These are phyloP conservation scores for Phanerodontia chrysosporium DNA, from an alignment of 768 basidiomycete species.

Conservation along the genomic window DNA sequence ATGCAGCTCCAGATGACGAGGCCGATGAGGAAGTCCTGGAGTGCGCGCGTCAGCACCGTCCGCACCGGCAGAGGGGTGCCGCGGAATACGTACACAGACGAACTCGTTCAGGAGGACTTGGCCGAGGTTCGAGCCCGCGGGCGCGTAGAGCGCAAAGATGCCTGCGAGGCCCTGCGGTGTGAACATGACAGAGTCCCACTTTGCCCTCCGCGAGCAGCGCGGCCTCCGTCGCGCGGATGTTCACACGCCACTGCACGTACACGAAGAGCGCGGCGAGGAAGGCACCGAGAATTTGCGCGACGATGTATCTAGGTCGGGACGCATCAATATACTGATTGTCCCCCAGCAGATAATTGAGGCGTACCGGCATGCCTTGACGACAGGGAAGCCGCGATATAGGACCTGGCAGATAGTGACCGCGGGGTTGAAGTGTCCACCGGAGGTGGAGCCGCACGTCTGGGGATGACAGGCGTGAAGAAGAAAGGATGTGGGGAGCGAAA, in stretches of 20 bases:
- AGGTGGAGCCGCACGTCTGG: conserved; percentile 28
- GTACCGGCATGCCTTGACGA: conserved; percentile 46
- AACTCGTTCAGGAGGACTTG: conserved; percentile 54
- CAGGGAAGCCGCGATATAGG: conserved; percentile 53
- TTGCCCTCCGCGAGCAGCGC: conserved; percentile 18
- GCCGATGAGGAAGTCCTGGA: conserved; percentile 39
- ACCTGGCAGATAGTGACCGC: conserved; percentile 50
- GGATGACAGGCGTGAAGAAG: not conserved
- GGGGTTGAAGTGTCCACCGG: conserved; percentile 46
- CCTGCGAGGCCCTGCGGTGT: conserved; percentile 34
- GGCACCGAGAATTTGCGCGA: conserved; percentile 61
- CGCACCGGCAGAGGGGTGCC: not conserved
- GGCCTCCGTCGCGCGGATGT: conserved; percentile 35
- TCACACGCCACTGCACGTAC: conserved; percentile 57
- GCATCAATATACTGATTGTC: not conserved
- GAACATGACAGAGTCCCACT: conserved; percentile 25
- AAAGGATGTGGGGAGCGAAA: not conserved
- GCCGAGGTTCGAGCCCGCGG: conserved; percentile 39
- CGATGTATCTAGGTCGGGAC: conserved; percentile 32
- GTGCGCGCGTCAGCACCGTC: not conserved
- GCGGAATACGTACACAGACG: conserved; percentile 41
- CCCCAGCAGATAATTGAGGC: conserved; percentile 2
- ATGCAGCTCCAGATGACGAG: conserved; percentile 47
- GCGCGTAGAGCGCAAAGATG: conserved; percentile 47
- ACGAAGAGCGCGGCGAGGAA: conserved; percentile 56